Evolutionary conservation across 1,284 basidiomycete species (phyloP), one percentile per base, ranked within the genome.

Genomic region (Malassezia obtusa): DNA sequence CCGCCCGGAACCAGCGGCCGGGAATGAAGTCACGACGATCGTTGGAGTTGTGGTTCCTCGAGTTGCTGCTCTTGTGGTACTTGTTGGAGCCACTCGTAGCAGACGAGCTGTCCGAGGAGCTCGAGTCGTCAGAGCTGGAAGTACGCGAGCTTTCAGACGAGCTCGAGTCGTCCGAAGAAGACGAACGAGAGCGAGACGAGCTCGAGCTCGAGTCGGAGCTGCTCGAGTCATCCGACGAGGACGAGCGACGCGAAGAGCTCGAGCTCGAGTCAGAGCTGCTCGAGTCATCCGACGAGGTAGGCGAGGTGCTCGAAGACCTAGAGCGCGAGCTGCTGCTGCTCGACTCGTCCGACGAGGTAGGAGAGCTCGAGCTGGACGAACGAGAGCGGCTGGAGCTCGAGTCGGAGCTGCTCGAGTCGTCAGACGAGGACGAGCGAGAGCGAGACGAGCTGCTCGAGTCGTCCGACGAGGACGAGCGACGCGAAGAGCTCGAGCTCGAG

Each of bases 111-210:
- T 19, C 37, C 9, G 37, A 39, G n/a, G 37, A 9, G 17, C 17
- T 19, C 8, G 37, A 39, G 17, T 39, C 10, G 37, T 39, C 37
- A 8, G 9, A 8, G 17, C 37, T 39, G 9, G 9, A 10, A 9
- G 17, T 8, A 9, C 17, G 11, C 8, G 9, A 19, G 37, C 22
- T n/a, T 12, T 41, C n/a, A 12, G 8, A 5, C 8, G 19, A 22
- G 19, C 39, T 41, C 5, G 55, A 68, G 66, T 57, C n/a, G 58
- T 38, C 60, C 58, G 28, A 9, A 8, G 8, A 9, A 15, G 31
- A 32, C 8, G 15, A 32, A 15, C 31, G 8, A 32, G 31, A 9
- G 8, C 8, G 15, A 32, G 15, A 9, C 31, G 8, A 32, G 31
- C 31, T 32, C n/a, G n/a, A n/a, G 9, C 15, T 15, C 15, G 8